Conservation (phyloP, 1,284 basidiomycete species). For the Papiliotrema nemorosa region DNA sequence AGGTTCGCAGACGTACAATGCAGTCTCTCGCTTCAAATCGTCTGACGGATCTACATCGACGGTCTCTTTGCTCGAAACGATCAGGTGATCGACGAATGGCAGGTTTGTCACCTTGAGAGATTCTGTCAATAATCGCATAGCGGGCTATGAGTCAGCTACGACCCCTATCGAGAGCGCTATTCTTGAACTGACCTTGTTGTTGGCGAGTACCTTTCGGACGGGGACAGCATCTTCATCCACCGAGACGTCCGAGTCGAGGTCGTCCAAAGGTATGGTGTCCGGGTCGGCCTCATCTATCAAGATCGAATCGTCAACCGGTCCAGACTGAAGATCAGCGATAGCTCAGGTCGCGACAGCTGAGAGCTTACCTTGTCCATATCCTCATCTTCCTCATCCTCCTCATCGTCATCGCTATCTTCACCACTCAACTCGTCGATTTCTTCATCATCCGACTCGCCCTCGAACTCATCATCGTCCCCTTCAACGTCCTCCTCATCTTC, state of each 20-base stretch:
- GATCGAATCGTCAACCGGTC: conserved; percentile 37
- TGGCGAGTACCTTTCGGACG: conserved; percentile 72
- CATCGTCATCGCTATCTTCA: conserved; percentile 50
- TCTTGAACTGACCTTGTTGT: conserved; percentile 64
- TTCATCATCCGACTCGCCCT: conserved; percentile 46
- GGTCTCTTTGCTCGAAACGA: conserved; percentile 66
- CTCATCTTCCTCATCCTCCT: conserved; percentile 37
- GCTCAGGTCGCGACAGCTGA: background rate
- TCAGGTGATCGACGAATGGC: conserved; percentile 82
- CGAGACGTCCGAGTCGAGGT: conserved; percentile 58
- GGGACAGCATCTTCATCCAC: conserved; percentile 75
- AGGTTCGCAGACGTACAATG: conserved; percentile 66
- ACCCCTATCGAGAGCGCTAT: background rate
- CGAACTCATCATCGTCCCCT: conserved; percentile 45
- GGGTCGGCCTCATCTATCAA: conserved; percentile 48
- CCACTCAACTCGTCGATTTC: conserved; percentile 38
- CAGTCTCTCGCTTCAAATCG: conserved; percentile 88
- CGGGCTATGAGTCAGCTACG: conserved; percentile 56
- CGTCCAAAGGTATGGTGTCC: conserved; percentile 63
- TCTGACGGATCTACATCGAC: conserved; percentile 70
- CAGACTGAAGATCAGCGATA: background rate
- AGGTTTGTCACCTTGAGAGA: conserved; percentile 70
- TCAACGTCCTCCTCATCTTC: conserved; percentile 55
- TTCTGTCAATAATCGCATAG: conserved; percentile 74
- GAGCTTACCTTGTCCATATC: conserved; percentile 42